Evolutionary conservation across 495 filamentous ascomycete species (phyloP).

Genomic region (Aspergillus nidulans): DNA sequence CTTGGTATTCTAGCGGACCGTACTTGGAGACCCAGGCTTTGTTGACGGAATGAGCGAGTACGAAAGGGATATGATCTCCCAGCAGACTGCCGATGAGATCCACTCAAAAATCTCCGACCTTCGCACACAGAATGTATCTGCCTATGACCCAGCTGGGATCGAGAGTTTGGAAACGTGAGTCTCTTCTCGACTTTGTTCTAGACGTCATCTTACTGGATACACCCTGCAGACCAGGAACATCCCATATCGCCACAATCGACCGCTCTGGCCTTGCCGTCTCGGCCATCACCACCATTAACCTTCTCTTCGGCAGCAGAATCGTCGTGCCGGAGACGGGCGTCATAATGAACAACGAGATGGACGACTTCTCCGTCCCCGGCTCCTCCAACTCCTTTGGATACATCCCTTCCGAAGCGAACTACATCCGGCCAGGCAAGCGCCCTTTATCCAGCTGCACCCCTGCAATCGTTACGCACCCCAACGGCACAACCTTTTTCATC

Average conservation of each 20-base stretch:
- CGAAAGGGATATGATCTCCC: constrained; percentile 61
- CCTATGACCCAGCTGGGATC: constrained; percentile 65
- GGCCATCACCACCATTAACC: constrained; percentile 77
- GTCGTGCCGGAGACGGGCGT: constrained; percentile 79
- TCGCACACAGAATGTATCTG: constrained; percentile 59
- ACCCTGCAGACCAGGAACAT: constrained; percentile 58
- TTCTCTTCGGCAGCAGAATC: constrained; percentile 72
- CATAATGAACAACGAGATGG: constrained; percentile 94
- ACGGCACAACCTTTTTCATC: constrained; percentile 63
- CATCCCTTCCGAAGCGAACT: constrained; percentile 74
- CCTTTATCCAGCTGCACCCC: constrained; percentile 78
- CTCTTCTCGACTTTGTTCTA: neutral
- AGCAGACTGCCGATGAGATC: constrained; percentile 51
- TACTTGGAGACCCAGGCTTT: constrained; percentile 77
- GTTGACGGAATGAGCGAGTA: constrained; percentile 58
- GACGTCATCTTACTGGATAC: neutral
- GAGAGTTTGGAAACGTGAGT: constrained; percentile 57
- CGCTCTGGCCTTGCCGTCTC: constrained; percentile 64
- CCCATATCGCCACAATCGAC: constrained; percentile 70
- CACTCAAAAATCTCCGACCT: constrained; percentile 65
- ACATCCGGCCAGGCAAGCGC: constrained; percentile 72
- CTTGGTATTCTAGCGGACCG: constrained; percentile 40
- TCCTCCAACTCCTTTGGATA: constrained; percentile 77
- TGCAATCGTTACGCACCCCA: constrained; percentile 63
- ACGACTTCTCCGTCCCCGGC: constrained; percentile 79